Percentiles rank a stretch among this genome's conserved stretches.
Evolutionary conservation across 1,139 yeast species (phyloP).

Genomic region (Yamadazyma epiphylla): DNA sequence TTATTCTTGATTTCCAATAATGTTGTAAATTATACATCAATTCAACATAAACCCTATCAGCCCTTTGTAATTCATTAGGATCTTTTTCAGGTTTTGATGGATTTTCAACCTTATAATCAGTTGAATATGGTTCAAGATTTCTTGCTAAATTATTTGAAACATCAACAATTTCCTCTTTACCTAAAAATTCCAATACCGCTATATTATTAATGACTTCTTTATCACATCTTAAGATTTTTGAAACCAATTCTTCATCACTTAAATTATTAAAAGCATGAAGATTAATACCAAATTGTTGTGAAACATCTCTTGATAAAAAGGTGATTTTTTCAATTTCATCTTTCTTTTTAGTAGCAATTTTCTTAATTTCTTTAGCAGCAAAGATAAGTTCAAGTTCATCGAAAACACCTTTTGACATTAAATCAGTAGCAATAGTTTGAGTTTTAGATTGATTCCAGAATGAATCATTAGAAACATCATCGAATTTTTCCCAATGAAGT

Average conservation of each 20-base stretch:
- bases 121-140: constrained; percentile 64
- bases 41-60: constrained; percentile 72
- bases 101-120: constrained; percentile 47
- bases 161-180: constrained; percentile 65
- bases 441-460: constrained; percentile 53
- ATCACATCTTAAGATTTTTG: constrained; percentile 62
- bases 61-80: constrained; percentile 68
- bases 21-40: constrained; percentile 71
- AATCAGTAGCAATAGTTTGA: constrained; percentile 50
- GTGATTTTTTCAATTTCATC: constrained; percentile 51
- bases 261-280: constrained; percentile 56
- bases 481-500: constrained; percentile 81
- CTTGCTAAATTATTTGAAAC: constrained; percentile 61
- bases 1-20: constrained; percentile 76
- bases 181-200: constrained; percentile 70
- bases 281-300: constrained; percentile 78
- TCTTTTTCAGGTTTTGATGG: constrained; percentile 64
- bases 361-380: constrained; percentile 74
- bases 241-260: constrained; percentile 54
- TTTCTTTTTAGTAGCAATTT: constrained; percentile 45
- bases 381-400: constrained; percentile 72
- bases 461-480: constrained; percentile 50
- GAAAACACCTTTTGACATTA: constrained; percentile 66
- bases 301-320: constrained; percentile 64
- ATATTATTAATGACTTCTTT: constrained; percentile 48